Evolutionary conservation across 306 rosid genomes (phyloP), one percentile per base, ranked within the genome.

Genomic region (Gillenia trifoliata): DNA sequence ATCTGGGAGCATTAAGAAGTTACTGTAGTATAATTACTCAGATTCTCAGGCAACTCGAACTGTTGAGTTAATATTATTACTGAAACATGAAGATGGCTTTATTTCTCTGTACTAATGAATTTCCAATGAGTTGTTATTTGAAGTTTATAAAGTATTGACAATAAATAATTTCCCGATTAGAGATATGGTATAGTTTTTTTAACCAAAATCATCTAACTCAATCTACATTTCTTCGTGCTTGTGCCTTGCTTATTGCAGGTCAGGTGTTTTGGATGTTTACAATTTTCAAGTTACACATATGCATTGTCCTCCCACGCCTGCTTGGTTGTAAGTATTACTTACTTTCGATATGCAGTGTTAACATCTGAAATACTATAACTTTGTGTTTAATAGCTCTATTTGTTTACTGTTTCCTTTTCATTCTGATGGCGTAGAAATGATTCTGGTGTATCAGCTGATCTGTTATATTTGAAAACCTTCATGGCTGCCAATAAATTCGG

Each of bases 271-370:
- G 89, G 89, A 94, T 82, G 76, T 83, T 29, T 76, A 80, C 72
- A 86, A 73, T 61, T 81, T 83, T 29, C 64, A 81, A 75, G 91
- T 93, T 67, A 86, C 98, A 20, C 98, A 91, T 85, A 79, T 94
- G 76, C 97, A 94, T 83, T 94, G 97, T 73, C 98, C 98, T 72
- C 96, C 97, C n/a, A 78, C 97, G 33, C 96, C 98, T 13, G 89
- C 90, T 82, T 90, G 98, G 95, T 79, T 90, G 98, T 94, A 85
- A 91, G 87, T 83, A 34, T 70, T 80, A 64, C 63, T 33, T 71
- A 16, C 47, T 70, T 54, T 70, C 41, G 20, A 60, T 75, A 4
- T 30, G 59, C 57, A 70, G 15, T 30, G 36, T 52, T 71, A 33
- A 28, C 70, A 2, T 67, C 22, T 15, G 33, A 83, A 71, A 55